A percentile compares a stretch with the other conserved stretches of the same genome.
Conservation (phyloP, 305 asterid species). For the Petunia hybrid region DNA sequence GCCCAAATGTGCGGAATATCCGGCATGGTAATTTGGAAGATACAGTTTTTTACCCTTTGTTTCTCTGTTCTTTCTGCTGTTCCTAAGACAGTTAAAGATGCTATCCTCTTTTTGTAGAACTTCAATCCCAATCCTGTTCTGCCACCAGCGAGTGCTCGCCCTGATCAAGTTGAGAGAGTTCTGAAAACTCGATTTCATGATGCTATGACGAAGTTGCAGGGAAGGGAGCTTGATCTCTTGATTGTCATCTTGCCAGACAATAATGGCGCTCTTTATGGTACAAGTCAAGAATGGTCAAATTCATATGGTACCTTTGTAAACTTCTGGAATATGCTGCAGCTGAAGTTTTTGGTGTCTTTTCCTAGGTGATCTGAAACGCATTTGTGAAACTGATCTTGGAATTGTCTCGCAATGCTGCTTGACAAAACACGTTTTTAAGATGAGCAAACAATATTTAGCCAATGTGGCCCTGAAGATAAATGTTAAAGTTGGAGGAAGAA, state of each 20-base stretch:
- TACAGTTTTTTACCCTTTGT: background rate
- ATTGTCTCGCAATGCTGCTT: slow-evolving; percentile 95
- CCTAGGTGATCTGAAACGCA: slow-evolving; percentile 86
- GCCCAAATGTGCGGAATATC: slow-evolving; percentile 89
- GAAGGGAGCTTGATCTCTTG: slow-evolving; percentile 87
- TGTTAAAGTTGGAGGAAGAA: slow-evolving; percentile 96
- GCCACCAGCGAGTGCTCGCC: slow-evolving; percentile 69
- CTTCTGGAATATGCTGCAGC: background rate
- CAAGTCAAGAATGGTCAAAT: slow-evolving; percentile 19
- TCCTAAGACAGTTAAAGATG: background rate
- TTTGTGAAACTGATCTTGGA: slow-evolving; percentile 95
- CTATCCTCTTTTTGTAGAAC: slow-evolving; percentile 49
- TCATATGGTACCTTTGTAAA: slow-evolving; percentile 11
- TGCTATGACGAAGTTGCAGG: slow-evolving; percentile 64
- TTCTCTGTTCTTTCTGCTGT: background rate
- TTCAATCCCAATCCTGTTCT: slow-evolving; percentile 80
- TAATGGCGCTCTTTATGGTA: slow-evolving; percentile 96
- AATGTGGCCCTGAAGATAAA: slow-evolving; percentile 89
- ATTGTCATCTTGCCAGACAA: slow-evolving; percentile 88
- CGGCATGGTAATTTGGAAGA: slow-evolving; percentile 74
- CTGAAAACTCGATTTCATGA: slow-evolving; percentile 80
- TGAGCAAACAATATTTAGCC: slow-evolving; percentile 97
- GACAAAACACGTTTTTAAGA: slow-evolving; percentile 78
- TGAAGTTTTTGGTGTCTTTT: slow-evolving; percentile 15
- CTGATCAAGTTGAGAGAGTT: slow-evolving; percentile 84